These are phyloP conservation scores for Pulchroboletus neoregius DNA, from an alignment of 1,284 basidiomycete species.

Conservation along the genomic window DNA sequence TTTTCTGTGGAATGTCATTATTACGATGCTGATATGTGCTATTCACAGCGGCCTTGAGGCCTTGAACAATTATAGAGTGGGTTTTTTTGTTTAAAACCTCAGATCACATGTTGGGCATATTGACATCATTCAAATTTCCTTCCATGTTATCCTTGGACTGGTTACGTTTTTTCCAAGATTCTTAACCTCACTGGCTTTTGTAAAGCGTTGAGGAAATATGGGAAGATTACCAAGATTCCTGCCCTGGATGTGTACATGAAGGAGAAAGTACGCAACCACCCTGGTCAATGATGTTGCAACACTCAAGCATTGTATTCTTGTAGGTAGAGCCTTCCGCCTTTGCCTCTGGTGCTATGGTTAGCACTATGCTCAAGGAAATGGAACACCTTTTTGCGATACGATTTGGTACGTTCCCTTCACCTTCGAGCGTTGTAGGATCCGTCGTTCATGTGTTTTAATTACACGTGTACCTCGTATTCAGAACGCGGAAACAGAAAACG, in stretches of 20 bases:
- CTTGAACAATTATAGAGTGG: constrained; percentile 82
- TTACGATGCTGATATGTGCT: constrained; percentile 15
- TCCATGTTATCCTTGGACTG: neutral
- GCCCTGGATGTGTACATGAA: constrained; percentile 69
- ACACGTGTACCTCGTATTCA: constrained; percentile 29
- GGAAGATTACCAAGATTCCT: constrained; percentile 75
- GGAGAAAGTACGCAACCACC: constrained; percentile 52
- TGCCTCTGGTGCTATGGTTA: constrained; percentile 58
- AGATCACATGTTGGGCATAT: constrained; percentile 7
- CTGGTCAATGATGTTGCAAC: neutral
- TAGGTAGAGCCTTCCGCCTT: constrained; percentile 64
- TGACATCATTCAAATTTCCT: neutral
- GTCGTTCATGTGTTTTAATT: neutral
- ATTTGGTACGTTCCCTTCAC: constrained; percentile 55
- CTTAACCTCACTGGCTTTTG: constrained; percentile 88
- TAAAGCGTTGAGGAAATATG: constrained; percentile 92
- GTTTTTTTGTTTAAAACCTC: constrained; percentile 23
- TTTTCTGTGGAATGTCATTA: neutral
- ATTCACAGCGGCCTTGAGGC: constrained; percentile 62
- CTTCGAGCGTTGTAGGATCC: neutral
- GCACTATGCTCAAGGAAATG: constrained; percentile 67
- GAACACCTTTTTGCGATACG: constrained; percentile 69
- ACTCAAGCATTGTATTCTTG: neutral
- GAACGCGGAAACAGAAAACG: constrained; percentile 82
- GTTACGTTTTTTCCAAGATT: constrained; percentile 44